Base-by-base conservation (phyloP, 495 filamentous ascomycete species). In the Chaetomidium leptoderma region DNA sequence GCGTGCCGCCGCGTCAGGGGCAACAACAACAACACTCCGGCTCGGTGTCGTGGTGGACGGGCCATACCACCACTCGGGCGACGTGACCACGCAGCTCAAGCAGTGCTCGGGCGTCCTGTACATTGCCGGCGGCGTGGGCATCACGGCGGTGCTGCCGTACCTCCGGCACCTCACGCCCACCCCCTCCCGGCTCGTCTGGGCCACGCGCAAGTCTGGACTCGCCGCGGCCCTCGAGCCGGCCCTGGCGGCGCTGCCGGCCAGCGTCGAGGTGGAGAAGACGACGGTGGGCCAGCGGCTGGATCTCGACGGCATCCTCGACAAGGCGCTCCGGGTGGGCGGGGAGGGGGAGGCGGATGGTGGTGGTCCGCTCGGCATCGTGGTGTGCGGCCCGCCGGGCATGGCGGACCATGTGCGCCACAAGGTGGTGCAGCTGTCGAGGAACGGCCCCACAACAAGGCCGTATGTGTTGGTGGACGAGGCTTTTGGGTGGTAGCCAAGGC, bases 91-190 rank as follows among this genome's bases (percentile, higher is more conserved):
- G 0, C 23, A 51, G 16, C 62, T 65, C 4, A 37, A 21, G 29
- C 51, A 46, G 11, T 62, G 63, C 39, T 51, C 60, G 13, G 54
- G 43, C 19, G 14, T 68, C 5, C 17, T 68, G 14, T 68, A 59
- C 48, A 66, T 70, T 16, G 63, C 61, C 26, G 63, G 66, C 19
- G 61, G 63, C 17, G 68, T 66, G 29, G 66, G 63, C 8, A 60
- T 68, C 43, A 63, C 66, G 2, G 57, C 60, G 21, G 27, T 65
- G 26, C 46, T 69, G 9, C 57, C 64, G 6, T 61, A 57, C 36
- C 49, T 64, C 40, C 61, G 61, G 14, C 48, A 8, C 27, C 52
- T 53, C 35, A 53, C 14, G 24, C 1, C 14, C 29, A 6, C 11
- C 13, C 55, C 59, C 2, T 58, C 56, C 4, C 49, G 54, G 24